These are phyloP conservation scores for Septoria linicola DNA, from an alignment of 2,329 filamentous ascomycete genomes.

Conservation along the genomic window DNA sequence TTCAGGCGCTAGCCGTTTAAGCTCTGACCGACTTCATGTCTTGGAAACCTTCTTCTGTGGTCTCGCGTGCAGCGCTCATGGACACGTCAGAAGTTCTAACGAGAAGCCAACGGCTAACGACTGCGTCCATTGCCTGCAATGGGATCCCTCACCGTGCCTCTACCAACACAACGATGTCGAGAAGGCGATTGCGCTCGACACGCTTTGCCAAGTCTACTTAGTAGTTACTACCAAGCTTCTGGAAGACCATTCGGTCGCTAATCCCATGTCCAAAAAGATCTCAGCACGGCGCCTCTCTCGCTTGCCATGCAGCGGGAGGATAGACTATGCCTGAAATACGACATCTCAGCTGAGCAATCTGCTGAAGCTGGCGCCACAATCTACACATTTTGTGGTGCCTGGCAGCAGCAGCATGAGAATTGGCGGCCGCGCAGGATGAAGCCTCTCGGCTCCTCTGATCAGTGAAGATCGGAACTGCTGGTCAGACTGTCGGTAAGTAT, in stretches of 20 bases:
- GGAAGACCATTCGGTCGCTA: neutral
- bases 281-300: slow-evolving; percentile 3
- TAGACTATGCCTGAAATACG: slow-evolving; percentile 4
- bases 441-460: too few species aligned
- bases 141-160: too few species aligned
- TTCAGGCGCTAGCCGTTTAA: slow-evolving; percentile 1
- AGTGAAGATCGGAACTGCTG: too few species aligned
- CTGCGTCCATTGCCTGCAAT: too few species aligned
- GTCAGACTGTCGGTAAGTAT: too few species aligned
- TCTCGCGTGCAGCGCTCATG: too few species aligned
- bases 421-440: neutral
- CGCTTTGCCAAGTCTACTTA: neutral
- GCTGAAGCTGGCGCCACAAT: slow-evolving; percentile 9
- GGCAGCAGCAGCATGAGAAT: neutral
- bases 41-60: neutral
- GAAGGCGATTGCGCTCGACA: too few species aligned
- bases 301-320: neutral
- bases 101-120: too few species aligned
- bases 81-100: too few species aligned
- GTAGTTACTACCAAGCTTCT: neutral
- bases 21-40: slow-evolving; percentile 5
- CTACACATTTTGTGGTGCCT: neutral
- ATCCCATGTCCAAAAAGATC: neutral
- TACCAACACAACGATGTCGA: too few species aligned
- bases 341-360: slow-evolving; percentile 4